Evolutionary conservation across 2,329 filamentous ascomycete genomes (phyloP).

Genomic region (Parastagonospora avenae): DNA sequence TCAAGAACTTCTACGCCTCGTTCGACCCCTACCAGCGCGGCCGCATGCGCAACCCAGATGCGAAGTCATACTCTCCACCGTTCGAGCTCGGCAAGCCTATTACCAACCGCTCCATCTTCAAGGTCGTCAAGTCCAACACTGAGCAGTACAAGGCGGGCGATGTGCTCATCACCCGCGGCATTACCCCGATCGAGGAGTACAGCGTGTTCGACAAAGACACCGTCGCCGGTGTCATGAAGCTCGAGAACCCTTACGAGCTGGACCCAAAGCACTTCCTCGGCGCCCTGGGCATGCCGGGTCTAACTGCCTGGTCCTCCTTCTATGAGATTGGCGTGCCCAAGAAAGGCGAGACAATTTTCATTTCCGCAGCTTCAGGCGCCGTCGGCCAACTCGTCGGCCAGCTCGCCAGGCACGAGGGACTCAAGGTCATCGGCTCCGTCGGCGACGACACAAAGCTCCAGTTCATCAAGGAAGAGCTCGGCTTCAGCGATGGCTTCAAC

Average conservation of each 20-base stretch:
- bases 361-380: constrained; percentile 78
- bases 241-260: constrained; percentile 73
- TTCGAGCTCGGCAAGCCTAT: constrained; percentile 69
- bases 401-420: constrained; percentile 78
- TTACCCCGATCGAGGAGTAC: constrained; percentile 72
- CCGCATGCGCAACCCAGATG: constrained; percentile 69
- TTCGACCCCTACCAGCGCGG: constrained; percentile 87
- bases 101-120: constrained; percentile 66
- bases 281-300: constrained; percentile 76
- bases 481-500: constrained; percentile 79
- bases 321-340: constrained; percentile 77
- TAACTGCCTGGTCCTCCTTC: constrained; percentile 76
- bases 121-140: constrained; percentile 72
- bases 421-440: constrained; percentile 79
- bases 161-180: constrained; percentile 59
- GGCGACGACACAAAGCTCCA: constrained; percentile 80
- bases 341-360: constrained; percentile 80
- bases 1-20: constrained; percentile 74
- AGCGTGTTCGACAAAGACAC: constrained; percentile 59
- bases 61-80: constrained; percentile 70
- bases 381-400: constrained; percentile 85
- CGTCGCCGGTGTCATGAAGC: constrained; percentile 54
- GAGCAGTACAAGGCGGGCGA: constrained; percentile 70
- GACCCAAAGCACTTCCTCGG: constrained; percentile 73
- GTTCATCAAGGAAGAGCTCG: constrained; percentile 71